Base-by-base conservation (phyloP, 2,329 filamentous ascomycete species). In the Arthroderma uncinatum region DNA sequence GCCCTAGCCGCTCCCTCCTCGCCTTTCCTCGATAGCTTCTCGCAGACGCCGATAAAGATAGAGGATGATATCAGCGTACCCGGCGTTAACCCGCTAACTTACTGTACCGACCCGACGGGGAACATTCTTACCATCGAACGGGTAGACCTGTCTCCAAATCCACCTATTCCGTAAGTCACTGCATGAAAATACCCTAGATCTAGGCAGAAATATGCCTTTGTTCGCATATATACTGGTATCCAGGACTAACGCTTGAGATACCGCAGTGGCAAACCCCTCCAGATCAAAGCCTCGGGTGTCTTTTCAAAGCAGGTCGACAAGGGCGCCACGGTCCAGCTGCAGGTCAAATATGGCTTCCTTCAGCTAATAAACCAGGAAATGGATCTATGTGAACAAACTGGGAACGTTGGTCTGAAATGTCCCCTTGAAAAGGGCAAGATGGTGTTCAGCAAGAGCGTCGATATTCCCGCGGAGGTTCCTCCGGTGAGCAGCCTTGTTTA, bases 271-370 rank as follows among this genome's bases (percentile, higher is more conserved):
- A 64, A 83, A 65, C 81, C 81, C 19, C 84, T 98, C 56, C 77
- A 79, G 59, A 95, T 98, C 76, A 82, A 82, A 62, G 93, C 91
- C 50, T 78, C 75, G 33, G 93, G 92, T 58, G 82, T 76, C n/a
- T 80, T 97, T 62, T 80, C 79, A 64, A 74, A 94, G 67, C 74
- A 79, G 54, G 83, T 98, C 62, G 80, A 83, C 57, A 71, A 89
- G 58, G 92, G 89, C 58, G 89, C 92, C 59, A 89, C 87, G 65
- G 86, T 96, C 61, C 78, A 85, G 52, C 72, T 98, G 40, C 81
- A 84, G 63, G 92, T 98, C 74, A 96, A 95, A 76, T 96, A 95
- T 72, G 92, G 92, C 60, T 79, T 95, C 63, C 96, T 98, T 72
- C 87, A 84, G 57, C 81, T 98, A 62, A 83, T 98, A 72, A 88